phyloP scores from a whole-genome alignment of 2,329 filamentous ascomycete genomes.

The Beauveria brongniartii region DNA sequence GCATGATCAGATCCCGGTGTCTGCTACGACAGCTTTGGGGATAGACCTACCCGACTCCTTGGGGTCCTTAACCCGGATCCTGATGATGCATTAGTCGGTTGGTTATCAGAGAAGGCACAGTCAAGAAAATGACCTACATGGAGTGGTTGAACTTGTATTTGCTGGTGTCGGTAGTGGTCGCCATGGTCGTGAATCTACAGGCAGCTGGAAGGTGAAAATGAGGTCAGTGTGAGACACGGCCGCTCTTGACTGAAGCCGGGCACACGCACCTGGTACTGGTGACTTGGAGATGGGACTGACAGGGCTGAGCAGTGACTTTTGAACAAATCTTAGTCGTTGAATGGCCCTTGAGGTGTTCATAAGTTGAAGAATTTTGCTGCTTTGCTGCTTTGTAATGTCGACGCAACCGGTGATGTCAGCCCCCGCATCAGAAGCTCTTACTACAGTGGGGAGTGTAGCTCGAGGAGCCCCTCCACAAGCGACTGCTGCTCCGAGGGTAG shows the following conservation, averaged over 20 bases:
- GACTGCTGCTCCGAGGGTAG: background rate
- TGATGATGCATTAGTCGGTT: constrained; percentile 27
- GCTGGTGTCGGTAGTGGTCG: constrained; percentile 61
- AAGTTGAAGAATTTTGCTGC: background rate
- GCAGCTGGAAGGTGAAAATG: background rate
- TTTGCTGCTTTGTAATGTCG: constrained; percentile 6
- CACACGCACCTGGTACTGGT: background rate
- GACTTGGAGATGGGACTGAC: background rate
- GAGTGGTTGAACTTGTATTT: constrained; percentile 85
- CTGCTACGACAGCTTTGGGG: background rate
- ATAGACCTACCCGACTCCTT: constrained; percentile 56
- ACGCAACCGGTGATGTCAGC: constrained; percentile 10
- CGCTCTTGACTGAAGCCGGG: background rate
- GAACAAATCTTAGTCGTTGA: constrained; percentile 11
- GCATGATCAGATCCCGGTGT: background rate
- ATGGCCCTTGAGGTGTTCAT: constrained; percentile 12
- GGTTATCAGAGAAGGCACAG: too few species aligned
- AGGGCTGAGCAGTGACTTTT: constrained; percentile 2
- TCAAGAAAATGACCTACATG: constrained; percentile 51
- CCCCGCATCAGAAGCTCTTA: constrained; percentile 1
- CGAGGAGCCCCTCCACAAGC: background rate
- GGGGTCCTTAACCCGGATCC: constrained; percentile 92
- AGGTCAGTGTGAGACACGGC: background rate
- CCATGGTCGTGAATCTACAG: constrained; percentile 41
- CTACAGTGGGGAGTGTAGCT: background rate